Evolutionary conservation across 73 alveolate species (phyloP).

Genomic region (Paramecium pentaurelia): DNA sequence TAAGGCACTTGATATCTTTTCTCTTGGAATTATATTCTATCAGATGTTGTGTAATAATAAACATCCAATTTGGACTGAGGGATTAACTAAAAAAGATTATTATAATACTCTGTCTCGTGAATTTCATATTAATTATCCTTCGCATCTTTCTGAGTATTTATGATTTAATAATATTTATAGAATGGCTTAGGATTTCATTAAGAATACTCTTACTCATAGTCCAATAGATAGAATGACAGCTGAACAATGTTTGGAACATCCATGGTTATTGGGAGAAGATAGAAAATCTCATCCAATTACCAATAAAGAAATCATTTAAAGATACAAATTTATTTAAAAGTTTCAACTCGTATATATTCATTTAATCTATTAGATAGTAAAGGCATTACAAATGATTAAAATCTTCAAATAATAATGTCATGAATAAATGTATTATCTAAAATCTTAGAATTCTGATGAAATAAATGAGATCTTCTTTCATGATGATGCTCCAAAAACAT

Average conservation of each 20-base stretch:
- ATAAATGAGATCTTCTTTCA: not conserved
- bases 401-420: not conserved
- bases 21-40: not conserved
- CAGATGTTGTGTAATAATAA: not conserved
- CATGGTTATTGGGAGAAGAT: not conserved
- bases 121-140: not conserved
- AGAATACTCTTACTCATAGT: not conserved
- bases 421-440: not conserved
- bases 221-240: not conserved
- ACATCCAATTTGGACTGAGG: not conserved
- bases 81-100: not conserved
- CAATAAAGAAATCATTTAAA: not conserved
- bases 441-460: not conserved
- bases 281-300: conserved; percentile 5
- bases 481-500: not conserved
- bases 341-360: not conserved
- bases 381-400: not conserved
- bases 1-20: conserved; percentile 2
- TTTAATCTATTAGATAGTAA: not conserved
- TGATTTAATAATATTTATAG: not conserved
- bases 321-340: not conserved
- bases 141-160: not conserved
- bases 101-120: not conserved
- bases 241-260: conserved; percentile 18
- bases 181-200: conserved; percentile 17